These are phyloP conservation scores for Ceratobasidium sp. DNA, from an alignment of 1,284 basidiomycete genomes.

Conservation along the genomic window DNA sequence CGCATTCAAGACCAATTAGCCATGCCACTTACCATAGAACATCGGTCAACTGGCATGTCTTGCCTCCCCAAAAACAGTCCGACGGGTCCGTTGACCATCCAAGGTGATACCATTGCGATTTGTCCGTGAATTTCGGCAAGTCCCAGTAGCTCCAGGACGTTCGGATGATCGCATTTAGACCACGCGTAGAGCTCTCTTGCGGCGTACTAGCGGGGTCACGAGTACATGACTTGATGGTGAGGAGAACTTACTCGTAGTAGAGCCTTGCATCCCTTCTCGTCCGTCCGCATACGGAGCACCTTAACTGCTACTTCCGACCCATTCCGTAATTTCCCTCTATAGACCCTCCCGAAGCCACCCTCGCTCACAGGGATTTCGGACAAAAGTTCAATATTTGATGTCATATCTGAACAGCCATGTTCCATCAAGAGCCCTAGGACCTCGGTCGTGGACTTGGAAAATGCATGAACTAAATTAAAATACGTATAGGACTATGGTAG, in stretches of 20 bases:
- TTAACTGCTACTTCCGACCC: neutral
- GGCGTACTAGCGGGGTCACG: neutral
- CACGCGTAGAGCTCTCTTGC: neutral
- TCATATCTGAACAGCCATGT: neutral
- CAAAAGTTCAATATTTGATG: neutral
- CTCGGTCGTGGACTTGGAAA: neutral
- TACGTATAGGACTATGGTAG: no score
- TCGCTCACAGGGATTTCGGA: neutral
- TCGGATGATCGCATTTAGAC: constrained; percentile 2
- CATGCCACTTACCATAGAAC: neutral
- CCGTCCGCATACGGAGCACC: neutral
- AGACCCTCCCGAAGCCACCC: neutral
- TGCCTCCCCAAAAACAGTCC: neutral
- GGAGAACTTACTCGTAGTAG: neutral
- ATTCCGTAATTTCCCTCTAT: neutral
- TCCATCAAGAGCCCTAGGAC: neutral
- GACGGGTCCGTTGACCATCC: neutral
- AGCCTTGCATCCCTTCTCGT: neutral
- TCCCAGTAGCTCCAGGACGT: neutral
- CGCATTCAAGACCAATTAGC: neutral
- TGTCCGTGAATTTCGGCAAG: neutral
- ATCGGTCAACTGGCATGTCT: neutral
- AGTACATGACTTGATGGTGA: neutral
- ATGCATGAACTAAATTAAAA: no score
- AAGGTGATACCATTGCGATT: neutral